phyloP scores from a whole-genome alignment of 2,329 filamentous ascomycete genomes.

The Venturia aucupariae region DNA sequence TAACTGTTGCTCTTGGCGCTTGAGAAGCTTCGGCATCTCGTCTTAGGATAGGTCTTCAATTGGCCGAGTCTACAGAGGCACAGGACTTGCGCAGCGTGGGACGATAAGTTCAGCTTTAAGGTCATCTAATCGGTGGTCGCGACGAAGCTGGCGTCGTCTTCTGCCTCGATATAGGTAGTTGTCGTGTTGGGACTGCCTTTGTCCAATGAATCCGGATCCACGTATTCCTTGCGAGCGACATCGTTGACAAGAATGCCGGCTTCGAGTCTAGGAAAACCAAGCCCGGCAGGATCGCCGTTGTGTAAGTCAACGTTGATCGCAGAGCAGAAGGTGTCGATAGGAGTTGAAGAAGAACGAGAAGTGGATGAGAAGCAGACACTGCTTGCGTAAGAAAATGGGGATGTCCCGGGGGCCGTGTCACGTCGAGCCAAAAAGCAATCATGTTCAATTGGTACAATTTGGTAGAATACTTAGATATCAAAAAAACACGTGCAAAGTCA shows the following conservation, averaged over 20 bases:
- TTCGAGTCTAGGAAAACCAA: conserved; percentile 10
- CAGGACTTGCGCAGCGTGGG: conserved; percentile 22
- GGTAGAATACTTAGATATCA: too few relatives aligned
- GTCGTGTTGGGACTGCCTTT: background rate
- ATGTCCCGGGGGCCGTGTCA: too few relatives aligned
- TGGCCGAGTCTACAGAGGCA: conserved; percentile 20
- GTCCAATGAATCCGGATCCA: conserved; percentile 2
- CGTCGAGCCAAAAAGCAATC: too few relatives aligned
- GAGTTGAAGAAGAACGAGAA: background rate
- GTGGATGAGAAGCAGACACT: background rate
- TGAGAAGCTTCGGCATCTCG: conserved; percentile 21
- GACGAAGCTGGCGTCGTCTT: background rate
- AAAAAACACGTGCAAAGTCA: too few relatives aligned
- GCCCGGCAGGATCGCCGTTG: conserved; percentile 13
- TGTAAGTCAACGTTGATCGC: background rate
- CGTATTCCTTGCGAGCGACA: conserved; percentile 5
- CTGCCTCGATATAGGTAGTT: conserved; percentile 1
- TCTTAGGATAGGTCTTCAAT: conserved; percentile 19
- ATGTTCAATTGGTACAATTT: too few relatives aligned
- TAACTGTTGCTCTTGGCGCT: conserved; percentile 16
- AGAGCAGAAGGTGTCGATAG: background rate
- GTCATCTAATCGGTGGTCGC: conserved; percentile 17
- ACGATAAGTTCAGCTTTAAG: conserved; percentile 27
- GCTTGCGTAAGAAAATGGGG: too few relatives aligned
- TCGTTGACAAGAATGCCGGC: conserved; percentile 1